Conservation (phyloP, 805 yeast species). For the Ogataea ramenticola region DNA sequence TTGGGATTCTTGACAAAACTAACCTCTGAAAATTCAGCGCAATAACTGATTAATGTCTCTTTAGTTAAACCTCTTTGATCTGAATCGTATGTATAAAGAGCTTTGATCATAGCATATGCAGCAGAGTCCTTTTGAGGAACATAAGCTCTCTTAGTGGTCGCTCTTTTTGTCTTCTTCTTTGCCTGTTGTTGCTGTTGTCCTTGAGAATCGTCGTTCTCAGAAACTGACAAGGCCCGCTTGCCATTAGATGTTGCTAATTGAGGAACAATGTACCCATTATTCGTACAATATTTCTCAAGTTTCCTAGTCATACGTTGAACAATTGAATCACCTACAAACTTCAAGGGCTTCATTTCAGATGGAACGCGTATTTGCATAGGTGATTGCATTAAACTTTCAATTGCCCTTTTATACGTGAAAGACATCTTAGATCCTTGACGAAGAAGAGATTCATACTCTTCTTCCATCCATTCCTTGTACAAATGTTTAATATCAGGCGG, state of each 20-base stretch:
- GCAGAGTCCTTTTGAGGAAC: slow-evolving; percentile 76
- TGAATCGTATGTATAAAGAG: slow-evolving; percentile 43
- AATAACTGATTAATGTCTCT: slow-evolving; percentile 48
- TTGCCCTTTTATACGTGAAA: slow-evolving; percentile 48
- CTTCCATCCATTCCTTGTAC: slow-evolving; percentile 54
- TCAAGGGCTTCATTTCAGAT: slow-evolving; percentile 48
- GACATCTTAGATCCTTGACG: slow-evolving; percentile 45
- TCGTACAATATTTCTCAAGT: slow-evolving; percentile 49
- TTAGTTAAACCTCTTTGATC: slow-evolving; percentile 53
- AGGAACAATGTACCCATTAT: slow-evolving; percentile 30
- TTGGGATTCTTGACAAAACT: slow-evolving; percentile 55
- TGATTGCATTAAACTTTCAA: slow-evolving; percentile 38
- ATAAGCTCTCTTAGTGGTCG: slow-evolving; percentile 29
- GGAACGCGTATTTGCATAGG: slow-evolving; percentile 46
- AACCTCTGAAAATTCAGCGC: slow-evolving; percentile 46
- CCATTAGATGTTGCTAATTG: background rate
- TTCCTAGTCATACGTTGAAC: slow-evolving; percentile 41
- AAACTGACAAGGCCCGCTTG: background rate
- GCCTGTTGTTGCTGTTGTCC: no score
- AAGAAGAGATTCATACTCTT: slow-evolving; percentile 36
- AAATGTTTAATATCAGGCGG: slow-evolving; percentile 44
- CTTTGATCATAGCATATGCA: slow-evolving; percentile 72
- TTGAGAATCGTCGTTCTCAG: background rate
- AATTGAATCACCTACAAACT: slow-evolving; percentile 67
- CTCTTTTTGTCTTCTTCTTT: background rate